These are phyloP conservation scores for Atalantia buxifolia DNA, from an alignment of 345 rosid species.

Conservation along the genomic window DNA sequence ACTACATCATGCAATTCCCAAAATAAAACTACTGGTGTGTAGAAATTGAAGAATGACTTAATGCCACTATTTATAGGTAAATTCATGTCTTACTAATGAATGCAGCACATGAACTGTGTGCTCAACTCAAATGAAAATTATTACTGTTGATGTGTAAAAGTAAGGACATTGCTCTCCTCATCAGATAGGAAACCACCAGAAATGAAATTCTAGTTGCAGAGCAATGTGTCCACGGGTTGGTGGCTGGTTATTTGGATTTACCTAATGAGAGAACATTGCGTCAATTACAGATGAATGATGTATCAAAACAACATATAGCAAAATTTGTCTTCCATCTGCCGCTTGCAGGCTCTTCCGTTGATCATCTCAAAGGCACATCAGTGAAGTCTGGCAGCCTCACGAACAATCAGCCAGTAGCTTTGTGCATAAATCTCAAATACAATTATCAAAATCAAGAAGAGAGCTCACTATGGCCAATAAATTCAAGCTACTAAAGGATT, in stretches of 20 bases:
- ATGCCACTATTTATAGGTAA: neutral
- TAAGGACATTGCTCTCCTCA: neutral
- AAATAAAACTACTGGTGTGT: too few species aligned
- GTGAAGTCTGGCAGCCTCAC: slow-evolving; percentile 67
- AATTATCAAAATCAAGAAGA: neutral
- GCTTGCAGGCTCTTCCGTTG: slow-evolving; percentile 81
- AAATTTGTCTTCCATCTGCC: slow-evolving; percentile 55
- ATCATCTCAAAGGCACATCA: slow-evolving; percentile 86
- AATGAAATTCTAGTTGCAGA: slow-evolving; percentile 51
- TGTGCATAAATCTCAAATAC: neutral
- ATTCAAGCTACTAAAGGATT: neutral
- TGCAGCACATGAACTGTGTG: neutral
- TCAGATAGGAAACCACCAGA: neutral
- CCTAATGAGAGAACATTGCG: slow-evolving; percentile 23
- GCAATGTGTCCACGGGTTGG: slow-evolving; percentile 78
- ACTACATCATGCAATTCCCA: neutral
- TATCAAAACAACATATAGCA: neutral
- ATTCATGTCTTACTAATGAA: neutral
- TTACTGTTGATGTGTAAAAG: neutral
- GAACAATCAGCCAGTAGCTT: slow-evolving; percentile 5
- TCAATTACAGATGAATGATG: neutral
- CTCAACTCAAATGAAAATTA: slow-evolving; percentile 19
- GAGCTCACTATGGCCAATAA: neutral
- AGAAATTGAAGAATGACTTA: neutral
- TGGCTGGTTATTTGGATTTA: slow-evolving; percentile 72